Base-by-base conservation (phyloP, 352 stramenopile genomes). In the Thalassiosira ordinaria region DNA sequence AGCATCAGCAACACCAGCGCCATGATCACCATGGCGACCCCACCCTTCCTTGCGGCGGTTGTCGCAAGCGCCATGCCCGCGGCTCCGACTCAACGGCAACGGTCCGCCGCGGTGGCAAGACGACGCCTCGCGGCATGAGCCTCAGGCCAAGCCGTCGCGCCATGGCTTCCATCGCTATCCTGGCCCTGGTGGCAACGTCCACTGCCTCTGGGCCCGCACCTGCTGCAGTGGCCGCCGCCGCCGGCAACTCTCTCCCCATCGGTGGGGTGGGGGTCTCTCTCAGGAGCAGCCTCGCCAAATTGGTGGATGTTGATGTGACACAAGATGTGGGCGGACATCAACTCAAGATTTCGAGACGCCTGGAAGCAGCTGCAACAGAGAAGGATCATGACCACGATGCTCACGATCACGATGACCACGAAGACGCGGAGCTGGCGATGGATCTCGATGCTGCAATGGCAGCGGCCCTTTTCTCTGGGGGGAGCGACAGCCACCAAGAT, bases 311-410 rank as follows among this genome's bases (percentile, higher is more conserved):
- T 6, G 44, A 52, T 5, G 44, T 16, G 44, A 24, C 44, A n/a
- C 18, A n/a, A n/a, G n/a, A n/a, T n/a, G n/a, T n/a, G n/a, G n/a
- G n/a, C n/a, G n/a, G n/a, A n/a, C n/a, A n/a, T n/a, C n/a, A n/a
- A n/a, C n/a, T n/a, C n/a, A n/a, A n/a, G n/a, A n/a, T n/a, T n/a
- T n/a, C 18, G 44, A n/a, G 27, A 33, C 16, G 16, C 18, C 16
- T n/a, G 49, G 9, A 24, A 31, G 24, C 11, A 22, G 53, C 27
- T 13, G 53, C 11, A 6, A 6, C 18, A 41, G 53, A 62, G 13
- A 44, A 70, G 9, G 26, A 59, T 7, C 61, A 60, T 27, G 20
- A 70, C 44, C n/a, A n/a, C n/a, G n/a, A n/a, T n/a, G 24, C 14
- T 27, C 20, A 59, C 41, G 63, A 51, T 24, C 16, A 65, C 6